These are phyloP conservation scores for Kregervanrija pseudodelftensis DNA, from an alignment of 805 yeast genomes.

Conservation along the genomic window DNA sequence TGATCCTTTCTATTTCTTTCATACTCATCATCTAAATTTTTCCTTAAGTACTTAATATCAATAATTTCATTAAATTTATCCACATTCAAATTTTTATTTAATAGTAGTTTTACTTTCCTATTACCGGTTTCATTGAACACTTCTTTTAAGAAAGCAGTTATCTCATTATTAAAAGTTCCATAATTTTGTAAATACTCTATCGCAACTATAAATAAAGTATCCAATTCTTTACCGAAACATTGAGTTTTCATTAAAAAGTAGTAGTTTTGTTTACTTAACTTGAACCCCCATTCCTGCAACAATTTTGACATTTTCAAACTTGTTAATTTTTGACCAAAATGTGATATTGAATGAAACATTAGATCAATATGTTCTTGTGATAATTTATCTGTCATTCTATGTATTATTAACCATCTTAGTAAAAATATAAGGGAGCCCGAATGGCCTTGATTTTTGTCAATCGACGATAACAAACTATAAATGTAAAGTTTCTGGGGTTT, in stretches of 20 bases:
- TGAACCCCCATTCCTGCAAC: constrained; percentile 5
- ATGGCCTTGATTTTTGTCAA: constrained; percentile 13
- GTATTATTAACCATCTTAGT: constrained; percentile 6
- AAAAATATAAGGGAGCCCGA: constrained; percentile 13
- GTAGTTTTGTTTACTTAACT: constrained; percentile 11
- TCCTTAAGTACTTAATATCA: constrained; percentile 9
- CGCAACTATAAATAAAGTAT: constrained; percentile 16
- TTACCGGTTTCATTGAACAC: constrained; percentile 12
- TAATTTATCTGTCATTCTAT: constrained; percentile 4
- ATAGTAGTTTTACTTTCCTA: constrained; percentile 5
- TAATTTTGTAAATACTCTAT: constrained; percentile 6
- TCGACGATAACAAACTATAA: constrained; percentile 14
- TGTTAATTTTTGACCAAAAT: constrained; percentile 15
- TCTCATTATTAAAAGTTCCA: constrained; percentile 3
- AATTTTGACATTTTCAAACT: constrained; percentile 9
- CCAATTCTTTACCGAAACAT: constrained; percentile 20
- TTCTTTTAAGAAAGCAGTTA: constrained; percentile 3
- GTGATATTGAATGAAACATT: constrained; percentile 12
- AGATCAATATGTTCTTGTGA: constrained; percentile 10
- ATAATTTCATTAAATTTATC: constrained; percentile 6
- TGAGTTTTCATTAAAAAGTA: constrained; percentile 15
- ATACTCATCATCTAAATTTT: constrained; percentile 8
- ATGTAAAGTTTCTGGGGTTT: constrained; percentile 11
- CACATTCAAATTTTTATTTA: constrained; percentile 1
- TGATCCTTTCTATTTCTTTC: constrained; percentile 12